Evolutionary conservation across 2,329 filamentous ascomycete species (phyloP).

Genomic region (Dothistroma pini): DNA sequence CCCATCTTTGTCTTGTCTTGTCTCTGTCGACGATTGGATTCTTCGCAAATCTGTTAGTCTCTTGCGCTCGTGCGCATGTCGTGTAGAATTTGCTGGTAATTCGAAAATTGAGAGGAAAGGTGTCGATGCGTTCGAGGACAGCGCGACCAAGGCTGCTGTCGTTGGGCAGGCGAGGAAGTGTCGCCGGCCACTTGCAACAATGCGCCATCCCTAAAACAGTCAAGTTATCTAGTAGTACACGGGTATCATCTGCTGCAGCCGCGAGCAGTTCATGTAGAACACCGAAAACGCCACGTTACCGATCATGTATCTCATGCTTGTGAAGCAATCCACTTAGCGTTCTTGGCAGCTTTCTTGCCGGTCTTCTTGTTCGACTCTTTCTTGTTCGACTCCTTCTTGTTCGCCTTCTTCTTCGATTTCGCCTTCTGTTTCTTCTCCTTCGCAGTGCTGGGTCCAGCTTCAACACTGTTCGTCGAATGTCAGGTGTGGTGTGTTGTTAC

Average conservation of each 20-base stretch:
- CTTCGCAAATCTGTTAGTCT: neutral
- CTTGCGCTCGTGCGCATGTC: neutral
- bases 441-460: neutral
- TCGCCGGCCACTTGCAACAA: neutral
- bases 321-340: neutral
- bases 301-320: neutral
- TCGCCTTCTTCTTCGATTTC: neutral
- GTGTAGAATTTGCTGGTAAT: neutral
- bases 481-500: neutral
- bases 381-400: constrained; percentile 4
- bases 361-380: constrained; percentile 4
- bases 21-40: neutral
- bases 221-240: constrained; percentile 18
- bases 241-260: constrained; percentile 14
- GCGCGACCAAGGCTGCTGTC: neutral
- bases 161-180: neutral
- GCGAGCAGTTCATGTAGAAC: constrained; percentile 6
- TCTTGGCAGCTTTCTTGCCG: constrained; percentile 7
- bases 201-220: constrained; percentile 9
- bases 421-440: constrained; percentile 7
- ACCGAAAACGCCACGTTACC: constrained; percentile 10
- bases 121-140: neutral
- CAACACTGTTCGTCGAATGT: neutral
- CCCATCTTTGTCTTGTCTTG: neutral
- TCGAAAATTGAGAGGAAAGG: neutral